Base-by-base conservation (phyloP, 2,329 filamentous ascomycete genomes). In the Fusarium sp. region DNA sequence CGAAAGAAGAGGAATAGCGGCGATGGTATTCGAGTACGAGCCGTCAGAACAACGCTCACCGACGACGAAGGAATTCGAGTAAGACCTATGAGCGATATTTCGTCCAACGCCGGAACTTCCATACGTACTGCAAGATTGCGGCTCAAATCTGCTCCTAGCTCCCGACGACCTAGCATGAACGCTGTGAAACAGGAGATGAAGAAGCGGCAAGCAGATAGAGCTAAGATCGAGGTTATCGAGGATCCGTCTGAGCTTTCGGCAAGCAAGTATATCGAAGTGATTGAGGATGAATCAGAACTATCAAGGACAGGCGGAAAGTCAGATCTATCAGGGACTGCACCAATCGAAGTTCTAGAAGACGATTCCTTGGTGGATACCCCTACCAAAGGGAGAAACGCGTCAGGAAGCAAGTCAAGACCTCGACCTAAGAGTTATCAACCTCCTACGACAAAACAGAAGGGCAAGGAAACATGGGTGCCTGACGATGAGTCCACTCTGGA, bases 301-400 rank as follows among this genome's bases (percentile, higher is more conserved):
- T 71, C 71, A 4, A 71, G 63, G 21, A 67, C 59, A 28, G 30
- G 49, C 4, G 58, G 49, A 20, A 46, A 52, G 12, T 36, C 61
- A 12, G 57, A 58, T 20, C 12, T 52, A 20, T 50, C 52, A 40
- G 39, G 43, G 26, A 50, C 56, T 19, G 47, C 36, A 10, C 38
- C 56, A 17, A 77, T 75, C 49, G 75, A 77, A 45, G 75, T 77
- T 6, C 68, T 74, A 17, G 78, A 82, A 58, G 77, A 83, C 7
- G 46, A 79, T 19, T 77, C 79, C 3, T 69, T 78, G n/a, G 67
- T 74, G 7, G 73, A 75, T 30, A 82, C 79, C 6, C 81, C 83
- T 14, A 80, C 78, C 20, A 82, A 77, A 68, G 65, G 73, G 38
- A 75, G 74, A 39, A 71, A 58, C 26, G 68, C 65, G 6, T 75